These are phyloP conservation scores for Onygena corvina DNA, from an alignment of 2,329 filamentous ascomycete species.

Conservation along the genomic window DNA sequence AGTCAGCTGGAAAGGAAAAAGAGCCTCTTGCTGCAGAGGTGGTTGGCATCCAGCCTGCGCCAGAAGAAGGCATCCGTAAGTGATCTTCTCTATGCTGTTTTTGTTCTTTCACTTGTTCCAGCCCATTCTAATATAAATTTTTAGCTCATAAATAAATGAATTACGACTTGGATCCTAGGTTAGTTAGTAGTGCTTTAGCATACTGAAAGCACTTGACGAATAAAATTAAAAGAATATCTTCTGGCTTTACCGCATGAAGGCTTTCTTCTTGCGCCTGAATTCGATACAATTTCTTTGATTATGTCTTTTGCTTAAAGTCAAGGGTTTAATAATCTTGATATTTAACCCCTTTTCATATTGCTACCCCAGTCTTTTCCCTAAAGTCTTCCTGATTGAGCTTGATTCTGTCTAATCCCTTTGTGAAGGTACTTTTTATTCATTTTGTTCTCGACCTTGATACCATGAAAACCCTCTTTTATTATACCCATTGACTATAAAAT, in stretches of 20 bases:
- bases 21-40: constrained; percentile 48
- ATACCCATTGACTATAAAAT: background rate
- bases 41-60: constrained; percentile 46
- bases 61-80: constrained; percentile 49
- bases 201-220: background rate
- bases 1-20: constrained; percentile 29
- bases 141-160: constrained; percentile 14
- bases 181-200: background rate
- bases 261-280: background rate
- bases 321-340: no score
- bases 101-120: background rate
- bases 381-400: background rate
- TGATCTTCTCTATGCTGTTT: constrained; percentile 10
- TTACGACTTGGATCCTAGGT: background rate
- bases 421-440: background rate
- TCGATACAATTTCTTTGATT: no score
- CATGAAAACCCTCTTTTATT: background rate
- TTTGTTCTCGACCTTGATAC: background rate
- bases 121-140: constrained; percentile 6
- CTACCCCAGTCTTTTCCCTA: background rate
- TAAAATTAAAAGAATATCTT: background rate
- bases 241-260: background rate
- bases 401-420: background rate
- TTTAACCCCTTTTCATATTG: background rate
- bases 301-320: no score